Evolutionary conservation across 2,329 filamentous ascomycete species (phyloP).

Genomic region (Amylocarpus encephaloides): DNA sequence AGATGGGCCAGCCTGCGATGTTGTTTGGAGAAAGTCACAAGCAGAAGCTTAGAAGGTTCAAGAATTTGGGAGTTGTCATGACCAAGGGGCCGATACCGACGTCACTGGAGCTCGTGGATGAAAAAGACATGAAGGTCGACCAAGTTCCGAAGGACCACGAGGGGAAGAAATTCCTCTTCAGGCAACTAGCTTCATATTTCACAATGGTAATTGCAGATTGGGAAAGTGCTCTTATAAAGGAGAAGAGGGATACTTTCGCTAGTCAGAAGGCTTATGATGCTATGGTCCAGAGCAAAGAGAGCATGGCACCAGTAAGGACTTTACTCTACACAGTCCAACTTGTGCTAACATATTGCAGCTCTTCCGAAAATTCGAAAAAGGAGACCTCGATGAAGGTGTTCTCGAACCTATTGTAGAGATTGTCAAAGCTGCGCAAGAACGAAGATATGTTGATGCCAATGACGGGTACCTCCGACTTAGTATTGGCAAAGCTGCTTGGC

Average conservation of each 20-base stretch:
- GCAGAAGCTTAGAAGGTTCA: constrained; percentile 64
- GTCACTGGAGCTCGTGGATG: constrained; percentile 69
- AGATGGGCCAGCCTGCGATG: constrained; percentile 62
- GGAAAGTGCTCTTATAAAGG: constrained; percentile 68
- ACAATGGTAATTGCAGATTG: constrained; percentile 92
- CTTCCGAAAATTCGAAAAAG: constrained; percentile 82
- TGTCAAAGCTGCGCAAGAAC: constrained; percentile 80
- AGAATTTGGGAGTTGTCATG: constrained; percentile 53
- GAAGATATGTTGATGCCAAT: constrained; percentile 92
- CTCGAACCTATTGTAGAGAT: constrained; percentile 85
- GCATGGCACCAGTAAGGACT: constrained; percentile 64
- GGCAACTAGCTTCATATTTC: constrained; percentile 91
- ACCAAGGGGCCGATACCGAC: constrained; percentile 81
- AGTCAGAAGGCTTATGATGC: constrained; percentile 77
- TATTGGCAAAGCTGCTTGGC: constrained; percentile 96
- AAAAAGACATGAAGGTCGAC: constrained; percentile 81
- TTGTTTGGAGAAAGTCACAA: constrained; percentile 79
- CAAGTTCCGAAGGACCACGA: constrained; percentile 56
- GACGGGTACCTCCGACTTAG: constrained; percentile 88
- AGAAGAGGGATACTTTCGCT: constrained; percentile 58
- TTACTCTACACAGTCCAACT: not conserved
- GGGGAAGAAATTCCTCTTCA: constrained; percentile 65
- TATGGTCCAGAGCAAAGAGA: constrained; percentile 81
- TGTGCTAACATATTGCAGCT: constrained; percentile 41
- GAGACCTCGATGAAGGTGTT: constrained; percentile 70